Base-by-base conservation (phyloP, 352 stramenopile genomes). In the Pythium volutum region DNA sequence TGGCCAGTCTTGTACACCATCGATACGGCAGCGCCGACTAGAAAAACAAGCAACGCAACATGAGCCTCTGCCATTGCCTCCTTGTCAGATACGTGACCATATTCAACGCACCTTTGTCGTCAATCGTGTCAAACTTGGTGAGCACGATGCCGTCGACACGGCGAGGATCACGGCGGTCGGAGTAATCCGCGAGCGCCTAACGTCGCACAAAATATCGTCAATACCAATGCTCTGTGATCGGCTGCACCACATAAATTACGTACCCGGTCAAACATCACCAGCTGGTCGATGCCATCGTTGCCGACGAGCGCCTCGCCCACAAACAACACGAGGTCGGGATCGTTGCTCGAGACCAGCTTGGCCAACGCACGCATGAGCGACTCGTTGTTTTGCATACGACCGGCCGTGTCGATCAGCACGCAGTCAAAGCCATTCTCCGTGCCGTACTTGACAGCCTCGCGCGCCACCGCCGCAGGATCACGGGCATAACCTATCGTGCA, bases 121-220 rank as follows among this genome's bases (percentile, higher is more conserved):
- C 97, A 53, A 99, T 98, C 11, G 97, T 99, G 81, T 99, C 97
- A 70, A 99, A 99, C 76, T 99, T 99, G 50, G 97, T 99, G 62
- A 99, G 88, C 58, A 99, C 89, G 66, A 99, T 98, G 52, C 96
- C 97, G 77, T 99, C 96, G 48, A 99, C 96, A 55, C 91, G 81
- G 67, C 97, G 93, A 29, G 89, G 86, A 36, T 88, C 74, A 69
- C 87, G 77, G 70, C 76, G 78, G 70, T 96, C 72, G 66, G 86
- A 82, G 88, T 93, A 83, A 83, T 94, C 87, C n/a, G 88, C 89
- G 57, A 97, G 84, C 22, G 87, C 86, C 86, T 59, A 29, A 20
- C 18, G 58, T 38, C 14, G 16, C 51, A 42, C 4, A 26, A 34
- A 41, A 18, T 5, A 29, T 53, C 25, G 25, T 38, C 26, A 61